These are phyloP conservation scores for Kwoniella dendrophila DNA, from an alignment of 768 basidiomycete species.

Conservation along the genomic window DNA sequence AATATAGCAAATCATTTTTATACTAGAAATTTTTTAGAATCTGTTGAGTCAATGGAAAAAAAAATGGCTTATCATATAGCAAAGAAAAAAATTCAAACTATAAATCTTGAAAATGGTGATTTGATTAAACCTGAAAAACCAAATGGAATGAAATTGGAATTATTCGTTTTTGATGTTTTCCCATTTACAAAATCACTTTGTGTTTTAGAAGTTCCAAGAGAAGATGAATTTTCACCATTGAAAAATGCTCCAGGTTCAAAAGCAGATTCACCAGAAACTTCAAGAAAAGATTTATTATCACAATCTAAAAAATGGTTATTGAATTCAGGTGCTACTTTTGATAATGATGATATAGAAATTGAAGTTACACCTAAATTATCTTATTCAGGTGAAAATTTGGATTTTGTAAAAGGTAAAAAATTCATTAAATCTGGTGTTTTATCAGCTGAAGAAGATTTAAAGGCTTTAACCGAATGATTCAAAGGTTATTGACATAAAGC, in stretches of 20 bases:
- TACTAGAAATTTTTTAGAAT: constrained; percentile 77
- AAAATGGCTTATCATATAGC: constrained; percentile 97
- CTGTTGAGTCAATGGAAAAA: constrained; percentile 77
- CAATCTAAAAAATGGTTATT: constrained; percentile 86
- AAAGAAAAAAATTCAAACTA: constrained; percentile 89
- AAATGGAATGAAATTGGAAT: constrained; percentile 99
- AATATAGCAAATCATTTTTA: constrained; percentile 99
- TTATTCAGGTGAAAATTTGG: constrained; percentile 91
- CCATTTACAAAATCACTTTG: constrained; percentile 70
- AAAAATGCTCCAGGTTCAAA: constrained; percentile 96
- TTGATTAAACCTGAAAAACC: constrained; percentile 77
- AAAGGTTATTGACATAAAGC: background rate
- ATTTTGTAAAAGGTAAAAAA: constrained; percentile 72
- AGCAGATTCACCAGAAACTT: constrained; percentile 86
- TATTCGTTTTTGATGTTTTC: constrained; percentile 99
- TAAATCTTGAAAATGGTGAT: constrained; percentile 71
- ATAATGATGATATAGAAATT: constrained; percentile 72
- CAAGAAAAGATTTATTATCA: constrained; percentile 80
- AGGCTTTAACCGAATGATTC: constrained; percentile 2
- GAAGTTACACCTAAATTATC: constrained; percentile 86
- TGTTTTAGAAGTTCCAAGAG: constrained; percentile 82
- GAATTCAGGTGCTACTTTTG: constrained; percentile 71
- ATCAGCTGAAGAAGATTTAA: constrained; percentile 9
- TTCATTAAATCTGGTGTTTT: constrained; percentile 72
- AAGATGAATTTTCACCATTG: constrained; percentile 92